Base-by-base conservation (phyloP, 306 rosid genomes). In the Alnus rubra region DNA sequence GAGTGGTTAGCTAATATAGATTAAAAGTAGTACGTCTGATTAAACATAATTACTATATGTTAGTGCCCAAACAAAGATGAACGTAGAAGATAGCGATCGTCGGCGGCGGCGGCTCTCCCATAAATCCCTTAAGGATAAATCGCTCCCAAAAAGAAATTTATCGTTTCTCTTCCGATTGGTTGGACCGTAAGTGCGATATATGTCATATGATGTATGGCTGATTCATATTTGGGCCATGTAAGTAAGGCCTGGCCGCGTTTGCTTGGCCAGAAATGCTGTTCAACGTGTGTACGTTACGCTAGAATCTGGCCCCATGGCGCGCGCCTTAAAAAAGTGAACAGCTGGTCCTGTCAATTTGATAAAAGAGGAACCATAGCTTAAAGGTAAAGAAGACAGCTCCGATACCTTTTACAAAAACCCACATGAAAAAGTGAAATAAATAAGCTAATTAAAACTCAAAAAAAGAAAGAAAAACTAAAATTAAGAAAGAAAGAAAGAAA, bases 321-420 rank as follows among this genome's bases (percentile, higher is more conserved):
- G 28, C 28, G 28, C 28, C 28, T 14, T 12, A 65, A 70, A 23
- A 10, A 59, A 59, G 28, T 0, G 10, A 71, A 59, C 28, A 74
- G 77, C 84, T 48, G 77, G 88, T 88, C 88, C 8, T 86, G 82
- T 88, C 92, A 88, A 56, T 78, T 69, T 7, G 51, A 79, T 76
- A 75, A 9, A 68, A n/a, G 75, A 65, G 48, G 73, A 74, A 76
- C 77, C 77, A 83, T 83, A 81, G 89, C 86, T 83, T 59, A 73
- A 83, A 74, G 85, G 74, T 71, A 76, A 79, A 65, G 77, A 76
- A 67, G 79, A 63, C 67, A 80, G 55, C 81, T 30, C 58, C 80
- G 28, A 23, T 23, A 23, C 28, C 84, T 81, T 83, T 85, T 60
- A 73, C 76, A 73, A 83, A 74, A 75, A 74, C 81, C 75, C 74